phyloP scores from a whole-genome alignment of 1,139 yeast genomes.

The Candida sanyaensis region DNA sequence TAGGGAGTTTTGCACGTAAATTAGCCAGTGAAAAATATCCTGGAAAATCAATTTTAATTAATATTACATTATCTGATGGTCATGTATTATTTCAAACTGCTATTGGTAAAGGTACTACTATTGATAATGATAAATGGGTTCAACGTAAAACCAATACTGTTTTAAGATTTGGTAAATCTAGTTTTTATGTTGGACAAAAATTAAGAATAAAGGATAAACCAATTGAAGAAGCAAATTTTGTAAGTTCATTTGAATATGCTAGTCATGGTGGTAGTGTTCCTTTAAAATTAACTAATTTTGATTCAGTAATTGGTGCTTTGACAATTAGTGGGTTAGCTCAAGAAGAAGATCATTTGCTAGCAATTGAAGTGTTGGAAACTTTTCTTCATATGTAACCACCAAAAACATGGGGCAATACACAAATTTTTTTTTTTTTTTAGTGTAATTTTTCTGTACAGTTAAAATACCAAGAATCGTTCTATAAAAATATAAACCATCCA shows the following conservation, averaged over 20 bases:
- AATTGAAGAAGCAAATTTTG: slow-evolving; percentile 41
- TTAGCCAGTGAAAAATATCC: slow-evolving; percentile 23
- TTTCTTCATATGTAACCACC: slow-evolving; percentile 1
- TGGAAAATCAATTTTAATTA: slow-evolving; percentile 46
- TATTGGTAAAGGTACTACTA: slow-evolving; percentile 40
- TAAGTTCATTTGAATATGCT: slow-evolving; percentile 51
- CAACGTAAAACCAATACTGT: slow-evolving; percentile 55
- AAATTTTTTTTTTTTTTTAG: too few relatives aligned
- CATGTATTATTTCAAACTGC: slow-evolving; percentile 56
- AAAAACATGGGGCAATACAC: too few relatives aligned
- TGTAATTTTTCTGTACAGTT: too few relatives aligned
- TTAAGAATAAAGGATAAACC: slow-evolving; percentile 29
- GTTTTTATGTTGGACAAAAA: slow-evolving; percentile 56
- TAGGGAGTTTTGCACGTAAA: slow-evolving; percentile 37
- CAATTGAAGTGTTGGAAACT: slow-evolving; percentile 21
- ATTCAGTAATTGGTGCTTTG: slow-evolving; percentile 52
- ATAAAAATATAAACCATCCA: not conserved
- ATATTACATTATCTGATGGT: slow-evolving; percentile 50
- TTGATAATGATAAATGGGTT: slow-evolving; percentile 64
- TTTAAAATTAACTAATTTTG: slow-evolving; percentile 43
- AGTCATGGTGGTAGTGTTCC: slow-evolving; percentile 68
- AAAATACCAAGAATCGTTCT: too few relatives aligned
- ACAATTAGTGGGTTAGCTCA: slow-evolving; percentile 63
- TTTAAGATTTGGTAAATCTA: slow-evolving; percentile 52
- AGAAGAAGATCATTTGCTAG: slow-evolving; percentile 47